Evolutionary conservation across 805 yeast genomes (phyloP), one percentile per base, ranked within the genome.

Genomic region (Phaffomyces opuntiae): DNA sequence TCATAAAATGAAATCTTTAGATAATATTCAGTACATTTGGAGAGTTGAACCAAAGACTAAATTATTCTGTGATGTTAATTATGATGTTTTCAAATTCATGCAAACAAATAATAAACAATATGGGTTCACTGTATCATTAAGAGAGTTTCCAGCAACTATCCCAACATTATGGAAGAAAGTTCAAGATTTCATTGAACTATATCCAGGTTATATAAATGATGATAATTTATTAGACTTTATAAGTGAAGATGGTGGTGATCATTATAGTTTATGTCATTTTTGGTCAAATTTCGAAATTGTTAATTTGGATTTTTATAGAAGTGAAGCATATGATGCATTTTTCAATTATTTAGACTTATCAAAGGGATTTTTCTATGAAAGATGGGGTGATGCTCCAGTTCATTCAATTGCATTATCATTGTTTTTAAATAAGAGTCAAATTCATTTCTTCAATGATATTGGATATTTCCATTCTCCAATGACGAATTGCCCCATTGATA

Each of bases 301-400:
- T 3, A 83, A 82, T 48, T 68, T 85, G 59, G 81, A 80, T 43
- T 77, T 85, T 50, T 82, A 81, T 77, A 69, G 88, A 52, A 68
- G 78, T 0, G 63, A 70, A 35, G 70, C 74, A 19, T 85, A 83
- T 63, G 67, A 70, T 38, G 68, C 72, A 11, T 83, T 75, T 63
- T 85, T 85, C 60, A 68, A 83, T 21, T 67, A 68, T 58, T 66
- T 86, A 39, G 95, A 86, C 59, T 49, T 63, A 41, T 62, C 75
- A 4, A 95, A 95, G 47, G 95, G 95, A 0, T 86, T 86, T 62
- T 86, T 78, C 62, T 84, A 85, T 60, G 93, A 87, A 66, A 72
- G 96, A 53, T 87, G 96, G 95, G 96, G 96, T 19, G 96, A 87
- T 65, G 96, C 95, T 0, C 95, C 95, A 7, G 77, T 87, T 14